Base-by-base conservation (phyloP, 164 flowering plant species). In the Stephania yunnanensis region DNA sequence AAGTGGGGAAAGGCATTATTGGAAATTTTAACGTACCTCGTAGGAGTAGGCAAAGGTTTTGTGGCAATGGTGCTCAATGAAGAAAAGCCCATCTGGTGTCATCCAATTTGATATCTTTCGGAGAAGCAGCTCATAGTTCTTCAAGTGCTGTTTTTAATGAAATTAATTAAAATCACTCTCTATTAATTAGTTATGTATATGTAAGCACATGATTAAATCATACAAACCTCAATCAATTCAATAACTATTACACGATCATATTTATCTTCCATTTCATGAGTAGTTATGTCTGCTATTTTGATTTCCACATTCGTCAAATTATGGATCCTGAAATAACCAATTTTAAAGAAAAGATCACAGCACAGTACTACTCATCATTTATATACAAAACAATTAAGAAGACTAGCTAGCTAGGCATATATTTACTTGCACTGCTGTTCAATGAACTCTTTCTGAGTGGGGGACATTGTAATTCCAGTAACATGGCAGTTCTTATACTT, bases 101-200 rank as follows among this genome's bases (percentile, higher is more conserved):
- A 73, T 65, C 75, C 75, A 73, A 7, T 73, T 63, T 6, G 75
- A 73, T 73, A 73, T 25, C 20, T 73, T 73, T 30, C 25, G 48
- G 58, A 73, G 70, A 64, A 73, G 68, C 25, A 45, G 8, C 42
- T 64, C 44, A 10, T 64, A 66, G 42, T 65, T 65, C 70, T 73
- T 73, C 68, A 63, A 61, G 36, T 73, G 53, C 68, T 73, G 53
- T 25, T 42, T 1, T 10, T 19, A n/a, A 5, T 8, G 30, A 52
- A 19, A 3, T 20, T 6, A 22, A 52, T 10, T 11, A 15, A 36
- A 4, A 4, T 36, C 42, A 36, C 42, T 36, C 42, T 36, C 42
- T 36, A 36, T 36, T 36, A 36, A 50, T 50, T 11, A 50, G 13
- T 10, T 50, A 2, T 10, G 55, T 10, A 50, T 50, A 10, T 50